Evolutionary conservation across 805 yeast genomes (phyloP).

Genomic region (Schwanniomyces yamadae): DNA sequence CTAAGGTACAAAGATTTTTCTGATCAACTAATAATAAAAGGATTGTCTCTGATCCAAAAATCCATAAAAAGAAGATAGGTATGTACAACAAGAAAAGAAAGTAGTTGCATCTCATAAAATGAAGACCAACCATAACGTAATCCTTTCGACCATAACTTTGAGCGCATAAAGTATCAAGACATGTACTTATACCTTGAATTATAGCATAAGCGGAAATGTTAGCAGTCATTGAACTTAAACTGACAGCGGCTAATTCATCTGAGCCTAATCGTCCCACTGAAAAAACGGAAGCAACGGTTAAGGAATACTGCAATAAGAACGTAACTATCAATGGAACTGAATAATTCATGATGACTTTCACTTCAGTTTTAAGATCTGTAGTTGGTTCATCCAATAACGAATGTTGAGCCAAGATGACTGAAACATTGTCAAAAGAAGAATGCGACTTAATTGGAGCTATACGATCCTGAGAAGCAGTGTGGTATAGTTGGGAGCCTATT

Average conservation of each 20-base stretch:
- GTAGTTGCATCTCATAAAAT: conserved; percentile 65
- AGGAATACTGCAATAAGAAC: conserved; percentile 66
- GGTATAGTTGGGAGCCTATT: conserved; percentile 1
- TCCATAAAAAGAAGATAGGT: conserved; percentile 64
- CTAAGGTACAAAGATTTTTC: conserved; percentile 39
- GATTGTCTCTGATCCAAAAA: conserved; percentile 50
- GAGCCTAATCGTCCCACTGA: conserved; percentile 75
- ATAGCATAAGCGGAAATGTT: conserved; percentile 74
- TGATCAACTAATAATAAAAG: conserved; percentile 31
- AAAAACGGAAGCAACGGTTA: conserved; percentile 74
- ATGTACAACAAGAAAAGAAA: conserved; percentile 49
- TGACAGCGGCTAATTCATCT: conserved; percentile 70
- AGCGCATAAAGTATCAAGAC: conserved; percentile 74
- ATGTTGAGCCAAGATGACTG: conserved; percentile 26
- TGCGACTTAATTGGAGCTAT: conserved; percentile 6
- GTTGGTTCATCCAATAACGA: conserved; percentile 39
- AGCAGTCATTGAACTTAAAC: conserved; percentile 75
- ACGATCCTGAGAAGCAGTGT: conserved; percentile 6
- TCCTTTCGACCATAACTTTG: conserved; percentile 75
- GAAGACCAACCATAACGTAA: conserved; percentile 62
- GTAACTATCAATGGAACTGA: conserved; percentile 64
- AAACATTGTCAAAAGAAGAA: conserved; percentile 9
- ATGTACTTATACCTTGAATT: conserved; percentile 76
- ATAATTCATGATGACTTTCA: conserved; percentile 35
- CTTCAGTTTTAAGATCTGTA: conserved; percentile 41